These are phyloP conservation scores for Eruca vesicaria DNA, from an alignment of 441 rosid species.

Conservation along the genomic window DNA sequence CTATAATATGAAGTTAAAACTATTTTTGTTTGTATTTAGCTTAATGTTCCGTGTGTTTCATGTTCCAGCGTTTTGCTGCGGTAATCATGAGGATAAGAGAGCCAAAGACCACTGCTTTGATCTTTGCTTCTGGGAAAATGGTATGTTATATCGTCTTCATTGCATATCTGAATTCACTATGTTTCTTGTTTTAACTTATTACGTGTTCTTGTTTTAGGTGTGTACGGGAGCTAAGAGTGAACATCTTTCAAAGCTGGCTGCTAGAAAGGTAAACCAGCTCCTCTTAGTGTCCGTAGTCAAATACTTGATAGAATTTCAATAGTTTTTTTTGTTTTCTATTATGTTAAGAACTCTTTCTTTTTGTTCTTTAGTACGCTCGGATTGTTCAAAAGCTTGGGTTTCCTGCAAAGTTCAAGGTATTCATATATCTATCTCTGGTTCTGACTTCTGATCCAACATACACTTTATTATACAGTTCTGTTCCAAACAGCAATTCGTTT, in stretches of 20 bases:
- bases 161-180: neutral
- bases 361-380: constrained; percentile 34
- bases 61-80: constrained; percentile 34
- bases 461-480: neutral
- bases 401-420: constrained; percentile 35
- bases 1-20: neutral
- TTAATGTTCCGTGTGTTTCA: neutral
- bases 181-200: neutral
- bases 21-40: neutral
- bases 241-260: constrained; percentile 31
- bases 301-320: too few relatives aligned
- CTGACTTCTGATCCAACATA: neutral
- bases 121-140: constrained; percentile 36
- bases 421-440: neutral
- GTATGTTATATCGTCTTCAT: neutral
- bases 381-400: constrained; percentile 35
- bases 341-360: neutral
- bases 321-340: neutral
- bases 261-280: constrained; percentile 23
- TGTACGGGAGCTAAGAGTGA: constrained; percentile 38
- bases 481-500: neutral
- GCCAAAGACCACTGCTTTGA: constrained; percentile 33
- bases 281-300: too few relatives aligned
- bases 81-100: constrained; percentile 36
- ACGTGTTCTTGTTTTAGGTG: constrained; percentile 5